phyloP scores from a whole-genome alignment of 495 filamentous ascomycete genomes.

The Xylona heveae region DNA sequence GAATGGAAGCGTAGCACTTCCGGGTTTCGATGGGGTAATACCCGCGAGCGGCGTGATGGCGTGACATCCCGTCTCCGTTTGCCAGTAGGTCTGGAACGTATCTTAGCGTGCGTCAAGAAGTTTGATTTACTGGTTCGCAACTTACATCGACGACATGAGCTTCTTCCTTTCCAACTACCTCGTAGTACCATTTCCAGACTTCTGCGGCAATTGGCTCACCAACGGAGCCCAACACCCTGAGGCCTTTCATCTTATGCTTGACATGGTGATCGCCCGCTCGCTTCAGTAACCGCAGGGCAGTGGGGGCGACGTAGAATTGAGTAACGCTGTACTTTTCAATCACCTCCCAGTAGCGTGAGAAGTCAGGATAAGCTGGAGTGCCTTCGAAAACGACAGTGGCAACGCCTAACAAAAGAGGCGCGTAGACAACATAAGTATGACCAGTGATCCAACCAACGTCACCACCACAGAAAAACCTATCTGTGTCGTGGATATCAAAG shows the following conservation, averaged over 20 bases:
- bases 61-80: conserved; percentile 96
- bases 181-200: conserved; percentile 99
- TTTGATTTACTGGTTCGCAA: conserved; percentile 9
- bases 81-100: conserved; percentile 86
- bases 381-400: conserved; percentile 98
- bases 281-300: conserved; percentile 81
- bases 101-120: conserved; percentile 5
- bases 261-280: conserved; percentile 85
- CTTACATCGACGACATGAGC: conserved; percentile 88
- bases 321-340: conserved; percentile 88
- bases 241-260: conserved; percentile 66
- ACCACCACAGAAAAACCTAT: conserved; percentile 92
- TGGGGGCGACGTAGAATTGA: conserved; percentile 97
- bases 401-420: conserved; percentile 78
- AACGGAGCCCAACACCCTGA: conserved; percentile 86
- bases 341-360: conserved; percentile 97
- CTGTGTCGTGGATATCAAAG: conserved; percentile 89
- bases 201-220: conserved; percentile 97
- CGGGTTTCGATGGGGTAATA: conserved; percentile 59
- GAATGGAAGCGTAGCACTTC: conserved; percentile 65
- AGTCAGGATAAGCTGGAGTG: conserved; percentile 91
- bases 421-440: conserved; percentile 98
- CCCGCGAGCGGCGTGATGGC: conserved; percentile 64
- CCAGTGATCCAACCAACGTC: conserved; percentile 99
- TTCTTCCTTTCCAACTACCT: conserved; percentile 83